phyloP scores from a whole-genome alignment of 1,284 basidiomycete species.

The Cryptococcus neoformans region DNA sequence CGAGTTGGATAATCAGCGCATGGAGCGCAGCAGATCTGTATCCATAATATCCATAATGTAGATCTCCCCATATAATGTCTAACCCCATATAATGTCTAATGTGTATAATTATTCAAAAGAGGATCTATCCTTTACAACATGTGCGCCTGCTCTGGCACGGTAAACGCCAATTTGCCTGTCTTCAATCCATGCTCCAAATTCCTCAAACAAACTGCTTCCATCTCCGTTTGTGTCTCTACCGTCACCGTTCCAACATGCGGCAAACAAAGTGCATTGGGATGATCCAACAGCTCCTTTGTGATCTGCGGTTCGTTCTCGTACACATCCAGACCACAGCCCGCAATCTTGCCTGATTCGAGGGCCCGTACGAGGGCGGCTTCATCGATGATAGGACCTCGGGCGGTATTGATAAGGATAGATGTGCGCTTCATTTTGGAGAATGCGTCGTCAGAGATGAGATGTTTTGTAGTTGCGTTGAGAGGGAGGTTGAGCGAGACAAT shows the following conservation, averaged over 20 bases:
- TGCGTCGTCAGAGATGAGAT: slow-evolving; percentile 67
- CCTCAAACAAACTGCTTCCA: slow-evolving; percentile 24
- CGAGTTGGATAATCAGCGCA: too few species aligned
- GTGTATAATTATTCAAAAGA: too few species aligned
- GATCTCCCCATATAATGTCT: too few species aligned
- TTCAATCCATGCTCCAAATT: slow-evolving; percentile 19
- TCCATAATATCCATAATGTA: neutral
- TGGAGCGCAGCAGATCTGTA: neutral
- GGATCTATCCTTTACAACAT: neutral
- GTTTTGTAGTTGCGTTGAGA: slow-evolving; percentile 62
- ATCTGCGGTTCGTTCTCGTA: slow-evolving; percentile 26
- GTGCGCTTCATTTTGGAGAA: slow-evolving; percentile 72
- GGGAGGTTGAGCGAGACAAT: slow-evolving; percentile 57
- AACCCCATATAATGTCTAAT: too few species aligned
- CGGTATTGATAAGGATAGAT: slow-evolving; percentile 78
- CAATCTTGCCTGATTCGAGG: slow-evolving; percentile 71
- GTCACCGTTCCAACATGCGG: slow-evolving; percentile 30
- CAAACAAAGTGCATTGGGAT: slow-evolving; percentile 19
- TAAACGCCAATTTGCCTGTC: slow-evolving; percentile 16
- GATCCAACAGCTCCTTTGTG: slow-evolving; percentile 21
- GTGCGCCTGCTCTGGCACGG: slow-evolving; percentile 20
- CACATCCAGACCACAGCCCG: slow-evolving; percentile 72
- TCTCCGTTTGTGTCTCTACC: slow-evolving; percentile 6
- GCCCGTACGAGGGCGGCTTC: slow-evolving; percentile 77
- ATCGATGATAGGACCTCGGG: slow-evolving; percentile 76